Evolutionary conservation across 2,329 filamentous ascomycete species (phyloP).

Genomic region (Lasiodiplodia sp.): DNA sequence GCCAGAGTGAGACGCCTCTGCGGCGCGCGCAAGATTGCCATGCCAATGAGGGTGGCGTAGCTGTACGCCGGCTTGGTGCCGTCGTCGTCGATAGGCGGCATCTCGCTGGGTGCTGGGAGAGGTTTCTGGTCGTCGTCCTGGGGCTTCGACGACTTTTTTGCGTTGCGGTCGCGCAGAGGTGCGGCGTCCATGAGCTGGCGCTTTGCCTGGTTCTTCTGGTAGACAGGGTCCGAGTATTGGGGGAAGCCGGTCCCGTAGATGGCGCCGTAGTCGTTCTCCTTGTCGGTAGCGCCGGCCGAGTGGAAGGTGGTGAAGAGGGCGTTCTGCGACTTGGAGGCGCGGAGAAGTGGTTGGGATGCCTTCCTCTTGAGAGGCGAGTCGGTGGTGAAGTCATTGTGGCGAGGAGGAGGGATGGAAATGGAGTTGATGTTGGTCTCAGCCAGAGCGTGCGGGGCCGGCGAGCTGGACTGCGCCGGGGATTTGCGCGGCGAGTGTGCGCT

Average conservation of each 20-base stretch:
- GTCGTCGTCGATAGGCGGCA: slow-evolving; percentile 82
- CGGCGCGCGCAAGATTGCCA: slow-evolving; percentile 90
- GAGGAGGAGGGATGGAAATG: slow-evolving; percentile 71
- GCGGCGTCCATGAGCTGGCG: slow-evolving; percentile 76
- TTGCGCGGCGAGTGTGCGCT: slow-evolving; percentile 75
- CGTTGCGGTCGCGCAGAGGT: slow-evolving; percentile 72
- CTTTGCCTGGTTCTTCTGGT: slow-evolving; percentile 57
- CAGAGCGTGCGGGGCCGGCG: slow-evolving; percentile 65
- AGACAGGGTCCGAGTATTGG: slow-evolving; percentile 56
- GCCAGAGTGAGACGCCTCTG: slow-evolving; percentile 84
- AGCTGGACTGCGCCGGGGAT: slow-evolving; percentile 62
- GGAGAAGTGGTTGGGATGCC: slow-evolving; percentile 33
- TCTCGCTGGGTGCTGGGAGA: slow-evolving; percentile 77
- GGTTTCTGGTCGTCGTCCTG: slow-evolving; percentile 57
- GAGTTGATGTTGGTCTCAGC: slow-evolving; percentile 70
- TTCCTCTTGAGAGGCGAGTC: slow-evolving; percentile 74
- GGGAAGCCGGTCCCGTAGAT: slow-evolving; percentile 40
- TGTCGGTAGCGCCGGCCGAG: slow-evolving; percentile 53
- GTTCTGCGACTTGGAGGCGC: slow-evolving; percentile 53
- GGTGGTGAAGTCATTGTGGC: slow-evolving; percentile 61
- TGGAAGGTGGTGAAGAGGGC: slow-evolving; percentile 61
- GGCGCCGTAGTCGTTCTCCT: slow-evolving; percentile 52
- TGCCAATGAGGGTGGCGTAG: slow-evolving; percentile 93
- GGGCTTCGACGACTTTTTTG: slow-evolving; percentile 69
- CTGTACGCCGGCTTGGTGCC: slow-evolving; percentile 89